Evolutionary conservation across 169 alveolate species (phyloP).

Genomic region (Miamiensis avidus): DNA sequence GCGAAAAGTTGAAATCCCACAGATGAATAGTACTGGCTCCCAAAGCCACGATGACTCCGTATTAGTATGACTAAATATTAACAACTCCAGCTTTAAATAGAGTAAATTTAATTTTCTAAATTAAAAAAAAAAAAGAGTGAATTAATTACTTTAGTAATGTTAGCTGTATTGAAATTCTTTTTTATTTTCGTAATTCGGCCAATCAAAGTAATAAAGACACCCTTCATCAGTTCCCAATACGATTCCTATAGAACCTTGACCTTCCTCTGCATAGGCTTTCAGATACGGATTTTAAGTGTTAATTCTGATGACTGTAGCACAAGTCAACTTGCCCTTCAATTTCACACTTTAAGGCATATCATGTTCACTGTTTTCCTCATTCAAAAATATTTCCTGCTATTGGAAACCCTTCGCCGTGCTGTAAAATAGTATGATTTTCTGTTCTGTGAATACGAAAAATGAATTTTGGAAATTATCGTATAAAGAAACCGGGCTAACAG

Average conservation of each 20-base stretch:
- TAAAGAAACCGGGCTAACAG: neutral
- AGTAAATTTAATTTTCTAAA: neutral
- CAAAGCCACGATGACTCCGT: conserved; percentile 37
- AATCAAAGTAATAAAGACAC: conserved; percentile 37
- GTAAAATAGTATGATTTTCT: conserved; percentile 22
- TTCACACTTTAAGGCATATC: conserved; percentile 9
- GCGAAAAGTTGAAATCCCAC: conserved; percentile 62
- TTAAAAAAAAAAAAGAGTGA: neutral
- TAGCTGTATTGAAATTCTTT: neutral
- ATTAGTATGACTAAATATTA: conserved; percentile 15
- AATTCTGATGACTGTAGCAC: conserved; percentile 40
- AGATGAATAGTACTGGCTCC: conserved; percentile 46
- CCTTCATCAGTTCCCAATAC: conserved; percentile 82
- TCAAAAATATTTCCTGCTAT: conserved; percentile 28
- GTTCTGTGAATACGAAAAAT: conserved; percentile 28
- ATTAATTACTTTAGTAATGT: conserved; percentile 17
- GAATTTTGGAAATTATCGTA: conserved; percentile 33
- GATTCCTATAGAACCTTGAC: conserved; percentile 39
- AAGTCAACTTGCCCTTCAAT: conserved; percentile 28
- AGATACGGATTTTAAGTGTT: conserved; percentile 27
- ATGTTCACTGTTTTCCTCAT: no score
- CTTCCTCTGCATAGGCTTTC: conserved; percentile 41
- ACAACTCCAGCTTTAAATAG: conserved; percentile 23
- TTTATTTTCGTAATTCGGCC: conserved; percentile 55
- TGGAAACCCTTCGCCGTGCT: conserved; percentile 37